phyloP scores from a whole-genome alignment of 2,329 filamentous ascomycete genomes.

The Cryphonectria nitschkei region DNA sequence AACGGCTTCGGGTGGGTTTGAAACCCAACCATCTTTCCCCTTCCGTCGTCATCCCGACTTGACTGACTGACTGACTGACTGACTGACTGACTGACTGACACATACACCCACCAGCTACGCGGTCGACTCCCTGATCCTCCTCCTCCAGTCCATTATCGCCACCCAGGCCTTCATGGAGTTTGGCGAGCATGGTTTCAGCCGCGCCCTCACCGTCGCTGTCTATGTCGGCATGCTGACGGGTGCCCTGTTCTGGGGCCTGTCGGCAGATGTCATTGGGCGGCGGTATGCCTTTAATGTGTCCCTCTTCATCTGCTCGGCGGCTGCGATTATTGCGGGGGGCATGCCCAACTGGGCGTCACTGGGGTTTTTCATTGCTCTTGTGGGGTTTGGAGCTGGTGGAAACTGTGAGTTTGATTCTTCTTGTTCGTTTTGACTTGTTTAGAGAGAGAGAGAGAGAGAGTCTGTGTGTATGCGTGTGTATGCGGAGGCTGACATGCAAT shows the following conservation, averaged over 20 bases:
- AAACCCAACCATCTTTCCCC: background rate
- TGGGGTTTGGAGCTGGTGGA: conserved; percentile 67
- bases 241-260: conserved; percentile 70
- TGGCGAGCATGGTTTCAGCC: conserved; percentile 53
- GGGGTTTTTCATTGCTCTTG: conserved; percentile 64
- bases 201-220: conserved; percentile 63
- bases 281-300: conserved; percentile 71
- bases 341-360: conserved; percentile 69
- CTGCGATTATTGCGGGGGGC: conserved; percentile 65
- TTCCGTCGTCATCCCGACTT: no score
- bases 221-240: conserved; percentile 61
- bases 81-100: background rate
- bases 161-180: conserved; percentile 63
- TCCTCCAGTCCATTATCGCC: conserved; percentile 67
- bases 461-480: no score
- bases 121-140: conserved; percentile 51
- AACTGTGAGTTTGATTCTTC: conserved; percentile 42
- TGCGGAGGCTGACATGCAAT: background rate
- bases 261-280: conserved; percentile 69
- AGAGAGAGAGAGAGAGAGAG: background rate
- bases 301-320: conserved; percentile 62
- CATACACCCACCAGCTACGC: conserved; percentile 41
- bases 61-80: background rate
- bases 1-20: conserved; percentile 60
- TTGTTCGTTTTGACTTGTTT: no score